These are phyloP conservation scores for Akebia trifoliata DNA, from an alignment of 164 flowering plant species.

Conservation along the genomic window DNA sequence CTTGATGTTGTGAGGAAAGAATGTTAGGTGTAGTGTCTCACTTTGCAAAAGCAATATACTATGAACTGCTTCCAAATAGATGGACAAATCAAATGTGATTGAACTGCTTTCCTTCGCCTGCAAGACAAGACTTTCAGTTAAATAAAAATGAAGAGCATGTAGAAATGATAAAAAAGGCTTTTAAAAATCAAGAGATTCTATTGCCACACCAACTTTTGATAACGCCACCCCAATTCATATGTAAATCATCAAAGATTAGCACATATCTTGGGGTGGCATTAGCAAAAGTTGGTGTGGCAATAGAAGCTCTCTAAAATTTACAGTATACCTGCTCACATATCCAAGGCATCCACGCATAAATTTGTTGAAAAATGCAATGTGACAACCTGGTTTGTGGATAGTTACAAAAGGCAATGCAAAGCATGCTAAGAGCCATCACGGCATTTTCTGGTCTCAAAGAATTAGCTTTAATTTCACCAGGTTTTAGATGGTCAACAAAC, in stretches of 20 bases:
- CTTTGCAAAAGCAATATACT: slow-evolving; percentile 54
- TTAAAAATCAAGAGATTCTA: no score
- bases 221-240: no score
- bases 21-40: slow-evolving; percentile 22
- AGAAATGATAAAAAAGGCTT: slow-evolving; percentile 1
- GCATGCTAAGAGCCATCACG: slow-evolving; percentile 72
- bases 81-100: slow-evolving; percentile 47
- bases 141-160: slow-evolving; percentile 1
- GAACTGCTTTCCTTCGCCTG: slow-evolving; percentile 53
- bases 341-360: slow-evolving; percentile 73
- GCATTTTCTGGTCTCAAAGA: slow-evolving; percentile 46
- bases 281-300: no score
- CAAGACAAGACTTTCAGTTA: slow-evolving; percentile 16
- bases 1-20: not conserved
- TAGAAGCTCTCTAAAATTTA: no score
- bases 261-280: no score
- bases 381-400: slow-evolving; percentile 43
- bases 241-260: no score
- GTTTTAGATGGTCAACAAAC: slow-evolving; percentile 46
- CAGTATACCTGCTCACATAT: slow-evolving; percentile 63
- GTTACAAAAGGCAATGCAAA: slow-evolving; percentile 57
- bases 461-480: slow-evolving; percentile 28
- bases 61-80: slow-evolving; percentile 76
- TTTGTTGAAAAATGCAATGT: slow-evolving; percentile 36
- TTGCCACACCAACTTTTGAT: no score